A percentile compares a stretch with the other conserved stretches of the same genome.
These are phyloP conservation scores for Beta macrorhiza DNA, from an alignment of 179 eudicot genomes.

Conservation along the genomic window DNA sequence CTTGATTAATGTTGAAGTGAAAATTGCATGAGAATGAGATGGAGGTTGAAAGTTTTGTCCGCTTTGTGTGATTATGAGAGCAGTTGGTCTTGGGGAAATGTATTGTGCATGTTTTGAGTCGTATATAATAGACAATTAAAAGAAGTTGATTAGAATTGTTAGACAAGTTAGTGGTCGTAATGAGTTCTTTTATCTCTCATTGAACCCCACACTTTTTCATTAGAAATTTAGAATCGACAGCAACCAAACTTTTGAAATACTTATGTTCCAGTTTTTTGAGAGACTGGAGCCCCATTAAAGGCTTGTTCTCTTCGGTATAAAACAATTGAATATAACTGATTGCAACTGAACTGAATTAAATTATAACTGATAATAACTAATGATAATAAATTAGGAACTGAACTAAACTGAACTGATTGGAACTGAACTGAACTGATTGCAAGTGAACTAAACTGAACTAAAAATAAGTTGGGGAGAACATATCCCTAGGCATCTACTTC, in stretches of 20 bases:
- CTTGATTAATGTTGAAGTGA: neutral
- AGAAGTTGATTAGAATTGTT: neutral
- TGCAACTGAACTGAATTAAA: no score
- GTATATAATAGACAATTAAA: neutral
- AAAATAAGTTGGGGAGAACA: no score
- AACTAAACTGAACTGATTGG: no score
- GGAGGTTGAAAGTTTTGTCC: conserved; percentile 7
- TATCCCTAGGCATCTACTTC: no score
- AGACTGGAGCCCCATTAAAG: no score
- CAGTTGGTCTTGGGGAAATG: neutral
- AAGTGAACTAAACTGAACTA: no score
- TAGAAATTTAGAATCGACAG: neutral
- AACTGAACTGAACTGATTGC: no score
- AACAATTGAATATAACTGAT: no score
- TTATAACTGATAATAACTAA: no score
- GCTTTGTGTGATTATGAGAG: neutral
- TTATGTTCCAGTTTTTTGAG: neutral
- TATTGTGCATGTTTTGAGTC: no score
- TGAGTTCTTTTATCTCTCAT: neutral
- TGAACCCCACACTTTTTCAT: neutral
- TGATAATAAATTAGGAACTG: no score
- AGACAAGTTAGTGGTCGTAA: neutral
- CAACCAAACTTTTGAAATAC: neutral
- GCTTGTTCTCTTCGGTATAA: no score
- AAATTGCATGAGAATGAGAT: conserved; percentile 2